Evolutionary conservation across 345 rosid genomes (phyloP).

Genomic region (Salix dunnii): DNA sequence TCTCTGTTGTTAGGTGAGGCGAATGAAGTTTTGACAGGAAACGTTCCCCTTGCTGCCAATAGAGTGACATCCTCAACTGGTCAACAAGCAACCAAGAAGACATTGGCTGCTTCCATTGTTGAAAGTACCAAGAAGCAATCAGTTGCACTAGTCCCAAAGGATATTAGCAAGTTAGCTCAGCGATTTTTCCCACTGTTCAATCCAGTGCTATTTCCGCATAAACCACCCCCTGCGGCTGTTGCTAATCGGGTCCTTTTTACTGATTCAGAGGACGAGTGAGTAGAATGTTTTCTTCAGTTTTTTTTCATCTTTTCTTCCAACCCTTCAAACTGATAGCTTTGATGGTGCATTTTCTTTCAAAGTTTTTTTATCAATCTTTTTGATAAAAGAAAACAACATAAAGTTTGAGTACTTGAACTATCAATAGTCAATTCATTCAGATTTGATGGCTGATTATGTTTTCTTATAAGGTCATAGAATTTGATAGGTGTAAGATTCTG

Average conservation of each 20-base stretch:
- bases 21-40: constrained; percentile 38
- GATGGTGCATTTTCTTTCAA: neutral
- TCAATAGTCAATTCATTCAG: neutral
- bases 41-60: constrained; percentile 23
- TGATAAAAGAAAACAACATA: neutral
- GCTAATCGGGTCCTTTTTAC: constrained; percentile 86
- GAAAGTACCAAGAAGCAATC: constrained; percentile 79
- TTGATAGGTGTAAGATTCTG: neutral
- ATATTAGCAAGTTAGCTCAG: constrained; percentile 68
- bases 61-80: constrained; percentile 32
- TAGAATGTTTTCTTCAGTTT: constrained; percentile 11
- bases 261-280: constrained; percentile 94
- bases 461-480: neutral
- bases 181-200: constrained; percentile 63
- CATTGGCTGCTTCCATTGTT: constrained; percentile 78
- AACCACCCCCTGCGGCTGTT: constrained; percentile 72
- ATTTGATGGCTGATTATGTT: neutral
- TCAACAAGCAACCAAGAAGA: constrained; percentile 62
- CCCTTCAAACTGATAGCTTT: neutral
- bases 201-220: constrained; percentile 74
- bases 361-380: no score
- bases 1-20: constrained; percentile 31
- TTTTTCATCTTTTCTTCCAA: neutral
- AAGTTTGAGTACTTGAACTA: neutral
- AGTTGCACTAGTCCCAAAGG: constrained; percentile 76